Conservation (phyloP, 176 grass and related monocot species). For the Melocanna baccifera region DNA sequence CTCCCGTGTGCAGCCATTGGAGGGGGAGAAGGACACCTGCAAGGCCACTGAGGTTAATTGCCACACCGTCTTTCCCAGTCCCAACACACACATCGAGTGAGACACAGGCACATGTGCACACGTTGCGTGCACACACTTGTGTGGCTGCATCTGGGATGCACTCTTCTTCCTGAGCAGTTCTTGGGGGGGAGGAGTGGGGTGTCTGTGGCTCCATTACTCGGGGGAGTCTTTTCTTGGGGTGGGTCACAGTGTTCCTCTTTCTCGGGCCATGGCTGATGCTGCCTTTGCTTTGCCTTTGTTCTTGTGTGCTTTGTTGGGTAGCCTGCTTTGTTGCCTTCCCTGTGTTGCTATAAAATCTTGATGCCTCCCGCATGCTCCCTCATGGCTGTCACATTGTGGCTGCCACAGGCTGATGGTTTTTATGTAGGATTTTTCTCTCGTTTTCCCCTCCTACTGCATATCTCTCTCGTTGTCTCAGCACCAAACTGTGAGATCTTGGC, state of each 20-base stretch:
- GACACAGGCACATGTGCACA: slow-evolving; percentile 40
- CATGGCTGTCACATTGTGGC: slow-evolving; percentile 34
- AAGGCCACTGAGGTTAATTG: slow-evolving; percentile 32
- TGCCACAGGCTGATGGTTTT: slow-evolving; percentile 23
- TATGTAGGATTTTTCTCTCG: neutral
- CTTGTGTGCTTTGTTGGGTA: slow-evolving; percentile 38
- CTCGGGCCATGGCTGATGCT: slow-evolving; percentile 36
- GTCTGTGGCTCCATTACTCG: slow-evolving; percentile 28
- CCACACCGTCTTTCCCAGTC: slow-evolving; percentile 17
- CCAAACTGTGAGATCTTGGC: slow-evolving; percentile 43
- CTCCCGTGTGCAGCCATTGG: slow-evolving; percentile 40
- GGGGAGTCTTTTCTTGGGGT: slow-evolving; percentile 28
- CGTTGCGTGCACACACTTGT: slow-evolving; percentile 33
- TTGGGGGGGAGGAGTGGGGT: neutral
- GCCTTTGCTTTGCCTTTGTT: slow-evolving; percentile 46
- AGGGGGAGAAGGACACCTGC: slow-evolving; percentile 50
- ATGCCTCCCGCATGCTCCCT: slow-evolving; percentile 41
- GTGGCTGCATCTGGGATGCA: slow-evolving; percentile 39
- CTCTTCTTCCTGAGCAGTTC: slow-evolving; percentile 24
- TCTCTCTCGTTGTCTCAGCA: slow-evolving; percentile 18
- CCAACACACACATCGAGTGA: neutral
- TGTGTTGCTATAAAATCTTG: slow-evolving; percentile 42
- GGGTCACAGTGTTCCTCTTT: slow-evolving; percentile 52
- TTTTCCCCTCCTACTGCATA: neutral
- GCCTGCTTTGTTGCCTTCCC: slow-evolving; percentile 41